A percentile compares a stretch with the other conserved stretches of the same genome.
phyloP scores from a whole-genome alignment of 2,329 filamentous ascomycete genomes.

The Colletotrichum navitas region DNA sequence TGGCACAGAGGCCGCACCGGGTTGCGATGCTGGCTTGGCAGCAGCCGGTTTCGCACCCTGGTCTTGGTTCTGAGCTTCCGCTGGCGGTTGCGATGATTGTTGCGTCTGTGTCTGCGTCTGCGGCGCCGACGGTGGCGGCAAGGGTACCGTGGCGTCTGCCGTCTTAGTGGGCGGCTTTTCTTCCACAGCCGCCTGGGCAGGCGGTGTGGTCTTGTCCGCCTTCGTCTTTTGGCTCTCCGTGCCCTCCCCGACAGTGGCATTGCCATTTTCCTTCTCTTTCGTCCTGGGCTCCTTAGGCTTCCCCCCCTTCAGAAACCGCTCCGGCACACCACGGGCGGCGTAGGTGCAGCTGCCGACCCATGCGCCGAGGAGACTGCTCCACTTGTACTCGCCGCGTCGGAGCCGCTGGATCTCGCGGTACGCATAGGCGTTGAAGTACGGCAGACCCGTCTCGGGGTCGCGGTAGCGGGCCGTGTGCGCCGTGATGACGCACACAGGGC shows the following conservation, averaged over 20 bases:
- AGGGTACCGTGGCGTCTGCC: constrained; percentile 4
- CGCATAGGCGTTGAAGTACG: constrained; percentile 83
- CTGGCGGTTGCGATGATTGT: background rate
- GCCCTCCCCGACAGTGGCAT: constrained; percentile 41
- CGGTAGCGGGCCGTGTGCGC: constrained; percentile 84
- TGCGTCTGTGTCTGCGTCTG: constrained; percentile 12
- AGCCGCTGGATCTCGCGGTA: constrained; percentile 86
- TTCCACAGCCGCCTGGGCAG: background rate
- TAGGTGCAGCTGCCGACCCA: constrained; percentile 79
- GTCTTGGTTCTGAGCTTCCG: constrained; percentile 7
- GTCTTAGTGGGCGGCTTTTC: constrained; percentile 3
- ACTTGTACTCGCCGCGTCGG: constrained; percentile 79
- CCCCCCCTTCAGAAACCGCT: constrained; percentile 70
- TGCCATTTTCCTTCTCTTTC: constrained; percentile 30
- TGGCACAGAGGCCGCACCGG: constrained; percentile 21
- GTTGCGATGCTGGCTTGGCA: constrained; percentile 13
- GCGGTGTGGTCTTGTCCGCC: constrained; percentile 35
- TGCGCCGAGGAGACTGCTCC: constrained; percentile 83
- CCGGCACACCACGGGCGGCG: constrained; percentile 83
- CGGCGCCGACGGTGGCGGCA: constrained; percentile 23
- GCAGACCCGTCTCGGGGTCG: constrained; percentile 86
- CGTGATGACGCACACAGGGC: constrained; percentile 82
- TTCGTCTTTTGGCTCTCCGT: constrained; percentile 37
- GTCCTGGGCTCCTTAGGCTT: constrained; percentile 46
- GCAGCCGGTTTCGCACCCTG: constrained; percentile 27